Evolutionary conservation across 768 basidiomycete genomes (phyloP).

Genomic region (Kwoniella dejecticola): DNA sequence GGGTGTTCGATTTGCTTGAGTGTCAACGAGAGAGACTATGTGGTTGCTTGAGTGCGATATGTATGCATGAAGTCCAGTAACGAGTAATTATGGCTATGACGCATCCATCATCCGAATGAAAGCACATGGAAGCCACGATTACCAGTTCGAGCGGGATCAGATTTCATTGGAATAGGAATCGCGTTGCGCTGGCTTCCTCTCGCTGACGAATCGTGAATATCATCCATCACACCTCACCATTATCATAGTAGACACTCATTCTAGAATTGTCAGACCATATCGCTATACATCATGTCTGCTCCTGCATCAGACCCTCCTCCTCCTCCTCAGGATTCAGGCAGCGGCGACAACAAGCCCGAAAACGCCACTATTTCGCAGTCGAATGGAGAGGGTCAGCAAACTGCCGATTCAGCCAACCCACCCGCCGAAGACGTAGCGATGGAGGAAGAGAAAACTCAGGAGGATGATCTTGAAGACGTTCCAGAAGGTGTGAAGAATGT

Average conservation of each 20-base stretch:
- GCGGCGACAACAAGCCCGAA: constrained; percentile 22
- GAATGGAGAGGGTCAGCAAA: background rate
- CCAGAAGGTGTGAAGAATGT: constrained; percentile 80
- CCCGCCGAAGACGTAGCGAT: constrained; percentile 45
- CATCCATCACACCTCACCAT: background rate
- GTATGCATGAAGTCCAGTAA: too few relatives aligned
- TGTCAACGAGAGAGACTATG: too few relatives aligned
- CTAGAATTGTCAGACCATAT: background rate
- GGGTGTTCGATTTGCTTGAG: too few relatives aligned
- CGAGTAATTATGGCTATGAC: too few relatives aligned
- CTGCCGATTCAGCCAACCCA: background rate
- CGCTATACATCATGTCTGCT: constrained; percentile 37
- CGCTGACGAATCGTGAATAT: constrained; percentile 28
- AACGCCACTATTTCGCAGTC: background rate
- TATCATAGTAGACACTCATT: too few relatives aligned
- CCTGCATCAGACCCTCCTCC: constrained; percentile 44
- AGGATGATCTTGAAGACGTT: constrained; percentile 85
- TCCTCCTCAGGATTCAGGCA: constrained; percentile 24
- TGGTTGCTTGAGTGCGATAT: too few relatives aligned
- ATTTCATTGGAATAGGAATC: background rate
- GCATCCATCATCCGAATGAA: background rate
- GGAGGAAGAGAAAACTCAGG: constrained; percentile 43
- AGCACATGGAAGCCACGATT: background rate
- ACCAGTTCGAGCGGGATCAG: constrained; percentile 8
- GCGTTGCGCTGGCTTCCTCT: background rate